These are phyloP conservation scores for Suillus ampliporus DNA, from an alignment of 768 basidiomycete species.

Conservation along the genomic window DNA sequence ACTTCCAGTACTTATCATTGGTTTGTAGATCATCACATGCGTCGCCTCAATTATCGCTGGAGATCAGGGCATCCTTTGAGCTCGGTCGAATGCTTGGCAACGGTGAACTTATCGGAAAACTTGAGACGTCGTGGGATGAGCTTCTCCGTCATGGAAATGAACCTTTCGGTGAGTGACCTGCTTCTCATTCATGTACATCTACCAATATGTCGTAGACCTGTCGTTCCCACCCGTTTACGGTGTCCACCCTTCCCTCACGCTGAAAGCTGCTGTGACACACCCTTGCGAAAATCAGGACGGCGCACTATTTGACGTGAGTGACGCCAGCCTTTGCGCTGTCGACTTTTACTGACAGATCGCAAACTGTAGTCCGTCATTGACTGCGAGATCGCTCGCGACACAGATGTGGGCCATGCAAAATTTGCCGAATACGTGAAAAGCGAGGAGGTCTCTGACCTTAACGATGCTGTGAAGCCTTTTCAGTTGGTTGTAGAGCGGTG, in stretches of 20 bases:
- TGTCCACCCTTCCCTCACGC: not conserved
- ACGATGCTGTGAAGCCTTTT: not conserved
- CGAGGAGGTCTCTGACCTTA: not conserved
- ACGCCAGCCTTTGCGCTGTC: not conserved
- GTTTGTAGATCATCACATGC: not conserved
- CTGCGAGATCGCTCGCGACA: not conserved
- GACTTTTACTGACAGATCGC: not conserved
- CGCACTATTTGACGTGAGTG: not conserved
- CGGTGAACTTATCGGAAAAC: not conserved
- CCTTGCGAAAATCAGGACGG: not conserved
- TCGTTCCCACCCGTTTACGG: not conserved
- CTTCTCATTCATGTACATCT: not conserved
- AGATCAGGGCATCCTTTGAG: not conserved
- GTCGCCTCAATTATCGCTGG: not conserved
- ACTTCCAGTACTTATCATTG: no score
- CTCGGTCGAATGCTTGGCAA: not conserved
- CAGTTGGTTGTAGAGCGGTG: constrained; percentile 8
- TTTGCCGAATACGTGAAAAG: not conserved
- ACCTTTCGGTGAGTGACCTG: not conserved
- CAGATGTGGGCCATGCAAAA: not conserved
- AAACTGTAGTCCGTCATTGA: not conserved
- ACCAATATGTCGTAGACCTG: not conserved
- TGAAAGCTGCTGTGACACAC: not conserved
- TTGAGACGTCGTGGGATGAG: not conserved
- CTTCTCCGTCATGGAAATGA: not conserved